phyloP scores from a whole-genome alignment of 345 rosid genomes.

The Erucastrum elatum region DNA sequence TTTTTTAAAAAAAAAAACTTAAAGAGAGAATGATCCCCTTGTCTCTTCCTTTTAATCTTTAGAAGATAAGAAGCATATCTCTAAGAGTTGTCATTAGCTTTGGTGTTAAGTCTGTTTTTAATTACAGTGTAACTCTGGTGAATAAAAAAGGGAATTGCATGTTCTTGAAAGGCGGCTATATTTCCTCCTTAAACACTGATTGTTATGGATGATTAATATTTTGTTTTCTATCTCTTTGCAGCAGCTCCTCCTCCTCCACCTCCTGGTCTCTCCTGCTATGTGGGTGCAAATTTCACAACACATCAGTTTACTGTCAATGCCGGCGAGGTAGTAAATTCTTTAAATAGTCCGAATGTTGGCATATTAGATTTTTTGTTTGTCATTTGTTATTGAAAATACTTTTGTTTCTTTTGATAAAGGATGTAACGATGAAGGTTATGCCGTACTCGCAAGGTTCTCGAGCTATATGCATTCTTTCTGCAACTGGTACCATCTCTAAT shows the following conservation, averaged over 20 bases:
- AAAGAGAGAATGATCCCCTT: constrained; percentile 4
- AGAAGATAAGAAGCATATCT: constrained; percentile 12
- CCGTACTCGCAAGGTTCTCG: constrained; percentile 80
- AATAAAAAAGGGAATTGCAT: not conserved
- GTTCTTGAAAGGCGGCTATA: not conserved
- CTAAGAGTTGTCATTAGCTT: constrained; percentile 19
- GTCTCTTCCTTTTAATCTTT: constrained; percentile 12
- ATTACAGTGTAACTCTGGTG: constrained; percentile 9
- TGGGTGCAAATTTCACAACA: constrained; percentile 89
- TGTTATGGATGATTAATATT: not conserved
- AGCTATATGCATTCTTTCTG: constrained; percentile 90
- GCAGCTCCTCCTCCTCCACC: constrained; percentile 12
- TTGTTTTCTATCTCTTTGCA: constrained; percentile 21
- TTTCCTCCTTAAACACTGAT: not conserved
- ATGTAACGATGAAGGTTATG: constrained; percentile 94
- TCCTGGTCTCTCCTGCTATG: constrained; percentile 53
- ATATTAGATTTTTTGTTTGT: not conserved
- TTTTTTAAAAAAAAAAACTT: not conserved
- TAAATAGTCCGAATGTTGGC: not conserved
- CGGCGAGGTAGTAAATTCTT: constrained; percentile 75
- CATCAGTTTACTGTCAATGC: constrained; percentile 82
- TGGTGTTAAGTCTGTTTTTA: constrained; percentile 17
- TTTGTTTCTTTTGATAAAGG: constrained; percentile 48
- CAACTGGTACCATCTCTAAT: constrained; percentile 81
- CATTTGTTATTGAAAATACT: not conserved